These are phyloP conservation scores for Hypoxylon rickii DNA, from an alignment of 495 filamentous ascomycete species.

Conservation along the genomic window DNA sequence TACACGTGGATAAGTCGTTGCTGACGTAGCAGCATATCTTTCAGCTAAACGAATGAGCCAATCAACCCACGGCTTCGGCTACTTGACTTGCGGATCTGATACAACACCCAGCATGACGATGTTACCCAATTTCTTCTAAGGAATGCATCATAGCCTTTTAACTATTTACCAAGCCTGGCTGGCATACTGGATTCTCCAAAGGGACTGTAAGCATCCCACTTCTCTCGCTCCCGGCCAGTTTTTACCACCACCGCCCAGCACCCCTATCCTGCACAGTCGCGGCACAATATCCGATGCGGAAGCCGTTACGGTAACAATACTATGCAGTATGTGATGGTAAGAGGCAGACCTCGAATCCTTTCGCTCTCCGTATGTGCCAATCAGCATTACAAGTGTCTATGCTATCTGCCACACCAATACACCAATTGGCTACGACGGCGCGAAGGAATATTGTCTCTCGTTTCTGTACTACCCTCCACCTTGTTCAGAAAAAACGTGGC, in stretches of 20 bases:
- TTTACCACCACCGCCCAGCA: background rate
- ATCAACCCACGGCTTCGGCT: slow-evolving; percentile 12
- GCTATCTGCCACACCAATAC: background rate
- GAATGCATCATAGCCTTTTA: slow-evolving; percentile 9
- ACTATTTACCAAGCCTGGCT: slow-evolving; percentile 10
- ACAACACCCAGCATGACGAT: slow-evolving; percentile 15
- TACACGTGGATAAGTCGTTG: slow-evolving; percentile 31
- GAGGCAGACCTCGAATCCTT: slow-evolving; percentile 29
- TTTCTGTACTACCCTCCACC: slow-evolving; percentile 28
- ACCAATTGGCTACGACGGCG: slow-evolving; percentile 11
- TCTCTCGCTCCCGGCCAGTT: slow-evolving; percentile 2
- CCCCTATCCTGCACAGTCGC: slow-evolving; percentile 20
- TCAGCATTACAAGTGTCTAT: slow-evolving; percentile 9
- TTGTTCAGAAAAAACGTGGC: slow-evolving; percentile 30
- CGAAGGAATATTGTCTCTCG: slow-evolving; percentile 29
- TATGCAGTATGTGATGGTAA: background rate
- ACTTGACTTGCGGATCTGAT: slow-evolving; percentile 23
- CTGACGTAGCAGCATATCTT: slow-evolving; percentile 24
- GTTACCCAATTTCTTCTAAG: slow-evolving; percentile 13
- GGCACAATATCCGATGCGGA: slow-evolving; percentile 1
- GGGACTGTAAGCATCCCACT: slow-evolving; percentile 3
- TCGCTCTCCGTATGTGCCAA: slow-evolving; percentile 3
- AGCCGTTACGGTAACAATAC: slow-evolving; percentile 3
- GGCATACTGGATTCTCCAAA: slow-evolving; percentile 7
- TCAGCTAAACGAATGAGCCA: slow-evolving; percentile 23